Conservation (phyloP, 495 filamentous ascomycete genomes). For the Hypoxylon rickii region DNA sequence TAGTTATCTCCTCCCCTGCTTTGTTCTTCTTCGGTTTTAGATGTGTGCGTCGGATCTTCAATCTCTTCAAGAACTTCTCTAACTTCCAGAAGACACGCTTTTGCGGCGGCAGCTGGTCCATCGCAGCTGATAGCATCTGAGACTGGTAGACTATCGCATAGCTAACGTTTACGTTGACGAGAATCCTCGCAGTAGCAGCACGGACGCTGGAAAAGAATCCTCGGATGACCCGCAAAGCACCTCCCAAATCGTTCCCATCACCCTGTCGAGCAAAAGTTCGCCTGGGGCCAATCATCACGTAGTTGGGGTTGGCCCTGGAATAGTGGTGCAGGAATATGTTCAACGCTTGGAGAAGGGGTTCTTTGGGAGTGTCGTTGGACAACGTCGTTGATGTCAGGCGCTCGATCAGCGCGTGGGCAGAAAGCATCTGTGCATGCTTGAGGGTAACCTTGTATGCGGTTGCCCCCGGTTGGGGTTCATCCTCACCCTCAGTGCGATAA, state of each 20-base stretch:
- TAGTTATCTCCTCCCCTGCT: conserved; percentile 40
- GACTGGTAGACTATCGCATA: conserved; percentile 38
- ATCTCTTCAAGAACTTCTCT: conserved; percentile 35
- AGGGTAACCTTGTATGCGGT: conserved; percentile 47
- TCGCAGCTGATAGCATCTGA: conserved; percentile 15
- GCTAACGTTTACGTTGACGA: conserved; percentile 56
- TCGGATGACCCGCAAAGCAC: conserved; percentile 54
- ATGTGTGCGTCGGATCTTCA: conserved; percentile 51
- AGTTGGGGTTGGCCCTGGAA: conserved; percentile 23
- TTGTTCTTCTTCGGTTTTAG: conserved; percentile 35
- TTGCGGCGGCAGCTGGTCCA: not conserved
- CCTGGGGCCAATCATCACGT: conserved; percentile 27
- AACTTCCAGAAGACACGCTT: not conserved
- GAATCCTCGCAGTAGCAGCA: conserved; percentile 57
- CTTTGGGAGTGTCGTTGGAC: conserved; percentile 46
- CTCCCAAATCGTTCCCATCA: conserved; percentile 35
- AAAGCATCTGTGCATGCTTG: conserved; percentile 44
- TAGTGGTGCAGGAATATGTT: conserved; percentile 44
- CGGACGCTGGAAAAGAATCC: conserved; percentile 65
- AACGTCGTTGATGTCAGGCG: conserved; percentile 51
- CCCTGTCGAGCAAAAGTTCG: conserved; percentile 31
- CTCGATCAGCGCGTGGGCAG: conserved; percentile 50
- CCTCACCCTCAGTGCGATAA: conserved; percentile 24
- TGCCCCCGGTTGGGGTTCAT: conserved; percentile 42
- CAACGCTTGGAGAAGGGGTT: conserved; percentile 39